Base-by-base conservation (phyloP, 106 monocot species). In the Dendrobium catenatum region DNA sequence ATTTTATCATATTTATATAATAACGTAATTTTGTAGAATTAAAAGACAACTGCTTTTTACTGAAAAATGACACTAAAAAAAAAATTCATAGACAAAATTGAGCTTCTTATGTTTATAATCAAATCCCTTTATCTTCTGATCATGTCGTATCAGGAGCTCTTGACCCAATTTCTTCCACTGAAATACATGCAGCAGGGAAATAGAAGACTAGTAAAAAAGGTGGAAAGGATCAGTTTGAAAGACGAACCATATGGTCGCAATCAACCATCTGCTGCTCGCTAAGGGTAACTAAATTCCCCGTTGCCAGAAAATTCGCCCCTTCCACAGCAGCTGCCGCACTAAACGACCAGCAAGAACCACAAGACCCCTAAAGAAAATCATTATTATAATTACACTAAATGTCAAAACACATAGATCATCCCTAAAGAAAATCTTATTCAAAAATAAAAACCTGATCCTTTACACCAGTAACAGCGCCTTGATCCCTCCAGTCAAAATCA, bases 311-410 rank as follows among this genome's bases (percentile, higher is more conserved):
- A 80, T 96, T 87, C 0, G 94, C 96, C 24, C 94, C 94, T 86
- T 96, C 96, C 55, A 96, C 78, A 33, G 96, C 96, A 55, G 85
- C 96, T 0, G 94, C 87, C 41, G 96, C 78, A 73, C 96, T 96
- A 82, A 96, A 96, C 20, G 96, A 92, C 96, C 96, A 96, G 90
- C 96, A 96, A 31, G 96, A 96, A 31, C 96, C 96, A 77, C 96
- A 96, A 1, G 92, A 88, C 33, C 96, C 96, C 96, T 96, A 83
- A 18, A 84, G 29, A 55, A 67, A 66, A 70, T 3, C 7, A 13
- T 70, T 31, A 22, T 70, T 9, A 41, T 7, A 42, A 18, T 49
- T 4, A 75, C 18, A 6, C 74, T 40, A 10, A 82, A 17, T 2
- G 24, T 19, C 76, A 18, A 41, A 82, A 27, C 17, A 70, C 10